These are phyloP conservation scores for peach (Prunus persica) DNA, from an alignment of 306 rosid species.

Conservation along the genomic window Prunus_persica_NCBIv2 NC_034015.1:21532001-21532500, in stretches of 20 bases:
- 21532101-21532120: conserved; percentile 70
- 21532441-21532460: neutral
- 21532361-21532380: neutral
- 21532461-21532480: neutral
- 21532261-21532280: conserved; percentile 88
- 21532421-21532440: neutral
- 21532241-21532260: conserved; percentile 97
- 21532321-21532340: conserved; percentile 92
- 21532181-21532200: conserved; percentile 4
- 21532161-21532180: conserved; percentile 1
- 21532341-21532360: conserved; percentile 26
- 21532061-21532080: conserved; percentile 72
- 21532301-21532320: conserved; percentile 79
- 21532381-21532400: neutral
- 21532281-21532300: conserved; percentile 51
- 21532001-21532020: conserved; percentile 64
- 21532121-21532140: conserved; percentile 66
- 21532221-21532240: conserved; percentile 30
- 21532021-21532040: conserved; percentile 70
- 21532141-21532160: neutral
- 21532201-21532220: conserved; percentile 24
- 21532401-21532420: neutral
- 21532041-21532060: conserved; percentile 72
- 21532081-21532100: conserved; percentile 90
- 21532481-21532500: neutral